phyloP scores from a whole-genome alignment of 495 filamentous ascomycete species.

The Aspergillus leporis region DNA sequence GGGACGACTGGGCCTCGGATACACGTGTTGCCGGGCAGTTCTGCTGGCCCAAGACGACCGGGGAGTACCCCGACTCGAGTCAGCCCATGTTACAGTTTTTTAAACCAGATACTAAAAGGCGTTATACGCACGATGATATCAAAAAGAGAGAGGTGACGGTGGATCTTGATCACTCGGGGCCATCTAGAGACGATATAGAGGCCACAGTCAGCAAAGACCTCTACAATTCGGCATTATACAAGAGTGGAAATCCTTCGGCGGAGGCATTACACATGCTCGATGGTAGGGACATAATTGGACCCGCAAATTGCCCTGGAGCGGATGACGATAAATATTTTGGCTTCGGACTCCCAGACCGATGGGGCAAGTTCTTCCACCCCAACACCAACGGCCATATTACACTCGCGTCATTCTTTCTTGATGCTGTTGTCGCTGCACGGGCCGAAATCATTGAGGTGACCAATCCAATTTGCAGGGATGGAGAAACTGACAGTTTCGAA shows the following conservation, averaged over 20 bases:
- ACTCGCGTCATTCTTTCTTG: slow-evolving; percentile 1
- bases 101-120: slow-evolving; percentile 21
- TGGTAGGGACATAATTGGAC: background rate
- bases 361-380: slow-evolving; percentile 7
- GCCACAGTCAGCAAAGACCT: background rate
- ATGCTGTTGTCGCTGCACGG: background rate
- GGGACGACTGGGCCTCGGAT: slow-evolving; percentile 21
- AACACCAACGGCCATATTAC: background rate
- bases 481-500: background rate
- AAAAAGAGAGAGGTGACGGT: background rate
- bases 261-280: background rate
- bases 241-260: background rate
- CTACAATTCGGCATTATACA: background rate
- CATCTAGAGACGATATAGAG: background rate
- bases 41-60: slow-evolving; percentile 20
- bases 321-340: background rate
- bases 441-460: background rate
- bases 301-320: background rate
- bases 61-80: slow-evolving; percentile 22
- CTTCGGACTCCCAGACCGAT: slow-evolving; percentile 1
- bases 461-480: background rate
- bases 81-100: slow-evolving; percentile 25
- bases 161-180: background rate
- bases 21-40: slow-evolving; percentile 22
- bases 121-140: background rate